These are phyloP conservation scores for Dillenia suffruticosa DNA, from an alignment of 164 flowering plant species.

Conservation along the genomic window DNA sequence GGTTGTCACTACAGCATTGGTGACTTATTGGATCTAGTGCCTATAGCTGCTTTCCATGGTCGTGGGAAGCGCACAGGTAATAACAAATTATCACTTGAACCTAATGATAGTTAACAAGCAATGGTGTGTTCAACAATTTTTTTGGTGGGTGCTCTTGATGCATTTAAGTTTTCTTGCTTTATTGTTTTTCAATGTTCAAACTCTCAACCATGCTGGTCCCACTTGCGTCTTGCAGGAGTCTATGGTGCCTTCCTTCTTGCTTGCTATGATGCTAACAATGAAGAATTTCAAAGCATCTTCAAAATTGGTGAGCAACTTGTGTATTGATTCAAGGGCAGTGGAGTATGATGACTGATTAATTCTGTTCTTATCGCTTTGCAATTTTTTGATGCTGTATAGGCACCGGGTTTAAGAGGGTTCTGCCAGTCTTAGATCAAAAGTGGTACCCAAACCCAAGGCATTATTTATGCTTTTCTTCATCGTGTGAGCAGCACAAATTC, in stretches of 20 bases:
- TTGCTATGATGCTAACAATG: constrained; percentile 80
- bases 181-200: not conserved
- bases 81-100: not conserved
- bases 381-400: constrained; percentile 36
- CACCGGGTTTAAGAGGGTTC: constrained; percentile 95
- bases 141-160: not conserved
- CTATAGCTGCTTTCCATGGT: constrained; percentile 96
- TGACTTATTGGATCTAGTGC: constrained; percentile 92
- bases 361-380: not conserved
- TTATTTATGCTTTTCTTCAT: constrained; percentile 6
- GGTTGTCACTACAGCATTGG: constrained; percentile 57
- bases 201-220: not conserved
- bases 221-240: constrained; percentile 45
- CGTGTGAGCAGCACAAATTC: not conserved
- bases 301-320: constrained; percentile 62
- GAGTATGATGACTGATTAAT: not conserved
- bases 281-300: constrained; percentile 95
- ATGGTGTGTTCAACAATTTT: not conserved
- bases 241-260: constrained; percentile 99
- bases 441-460: constrained; percentile 76
- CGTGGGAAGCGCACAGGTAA: constrained; percentile 97
- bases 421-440: constrained; percentile 73
- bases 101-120: not conserved
- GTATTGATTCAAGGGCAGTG: not conserved
- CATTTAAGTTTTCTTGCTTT: not conserved